Evolutionary conservation across 169 alveolate species (phyloP).

Genomic region (Theileria orientalis): DNA sequence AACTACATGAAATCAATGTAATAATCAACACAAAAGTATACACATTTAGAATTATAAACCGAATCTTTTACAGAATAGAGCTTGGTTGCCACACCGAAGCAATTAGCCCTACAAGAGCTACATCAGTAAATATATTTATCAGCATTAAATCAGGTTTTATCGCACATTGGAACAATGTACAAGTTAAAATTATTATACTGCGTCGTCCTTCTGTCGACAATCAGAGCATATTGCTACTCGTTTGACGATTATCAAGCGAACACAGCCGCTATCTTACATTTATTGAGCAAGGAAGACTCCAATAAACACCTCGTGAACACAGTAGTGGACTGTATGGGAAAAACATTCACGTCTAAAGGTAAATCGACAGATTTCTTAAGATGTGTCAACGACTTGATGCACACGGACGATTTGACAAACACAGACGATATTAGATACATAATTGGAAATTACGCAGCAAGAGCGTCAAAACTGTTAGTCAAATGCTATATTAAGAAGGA

Average conservation of each 20-base stretch:
- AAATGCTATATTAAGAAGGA: background rate
- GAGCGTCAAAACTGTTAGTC: conserved; percentile 4
- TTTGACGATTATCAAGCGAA: conserved; percentile 13
- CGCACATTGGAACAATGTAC: conserved; percentile 6
- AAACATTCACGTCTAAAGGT: background rate
- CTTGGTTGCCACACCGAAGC: background rate
- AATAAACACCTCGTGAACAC: conserved; percentile 29
- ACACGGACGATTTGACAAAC: conserved; percentile 40
- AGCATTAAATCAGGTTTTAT: background rate
- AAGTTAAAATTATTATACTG: background rate
- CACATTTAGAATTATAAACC: background rate
- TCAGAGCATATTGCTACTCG: background rate
- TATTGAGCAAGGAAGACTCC: conserved; percentile 30
- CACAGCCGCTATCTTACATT: conserved; percentile 29
- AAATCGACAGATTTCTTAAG: conserved; percentile 25
- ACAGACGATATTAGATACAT: conserved; percentile 43
- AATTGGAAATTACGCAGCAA: conserved; percentile 33
- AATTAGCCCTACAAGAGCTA: conserved; percentile 6
- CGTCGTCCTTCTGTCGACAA: background rate
- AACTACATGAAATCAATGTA: background rate
- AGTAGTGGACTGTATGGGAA: conserved; percentile 43
- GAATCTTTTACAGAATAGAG: too few relatives aligned
- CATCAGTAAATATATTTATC: background rate
- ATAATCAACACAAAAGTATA: background rate
- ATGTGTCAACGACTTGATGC: conserved; percentile 53